Percentiles rank a stretch among this genome's conserved stretches.
Evolutionary conservation across 225 moss, liverwort and hornwort genomes (phyloP).

Genomic region (Climacium dendroides): DNA sequence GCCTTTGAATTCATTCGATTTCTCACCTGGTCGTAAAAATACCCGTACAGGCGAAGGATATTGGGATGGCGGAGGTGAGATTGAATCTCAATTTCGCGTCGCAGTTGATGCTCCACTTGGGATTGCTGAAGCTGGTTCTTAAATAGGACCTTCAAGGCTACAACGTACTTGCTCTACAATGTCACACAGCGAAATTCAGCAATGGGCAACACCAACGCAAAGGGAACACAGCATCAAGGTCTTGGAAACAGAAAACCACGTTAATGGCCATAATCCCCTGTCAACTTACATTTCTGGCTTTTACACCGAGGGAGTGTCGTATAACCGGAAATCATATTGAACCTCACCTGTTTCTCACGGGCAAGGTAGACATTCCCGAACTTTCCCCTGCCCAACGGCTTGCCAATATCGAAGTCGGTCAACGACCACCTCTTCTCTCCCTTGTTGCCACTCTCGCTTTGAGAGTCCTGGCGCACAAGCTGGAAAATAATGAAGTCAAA

Average conservation of each 20-base stretch:
- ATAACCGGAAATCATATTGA: too few relatives aligned
- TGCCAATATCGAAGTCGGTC: constrained; percentile 87
- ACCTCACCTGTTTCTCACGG: constrained; percentile 68
- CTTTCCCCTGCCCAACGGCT: constrained; percentile 85
- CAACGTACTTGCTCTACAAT: constrained; percentile 87
- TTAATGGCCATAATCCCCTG: too few relatives aligned
- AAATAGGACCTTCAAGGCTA: constrained; percentile 84
- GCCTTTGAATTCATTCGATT: neutral
- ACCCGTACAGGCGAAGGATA: constrained; percentile 95
- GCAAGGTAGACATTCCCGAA: constrained; percentile 96
- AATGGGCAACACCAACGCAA: too few relatives aligned
- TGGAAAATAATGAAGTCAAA: neutral
- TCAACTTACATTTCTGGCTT: too few relatives aligned
- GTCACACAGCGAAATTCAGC: neutral
- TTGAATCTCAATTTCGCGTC: constrained; percentile 96
- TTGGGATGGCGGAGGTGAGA: constrained; percentile 96
- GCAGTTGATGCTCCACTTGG: constrained; percentile 91
- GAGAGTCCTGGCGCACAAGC: constrained; percentile 4
- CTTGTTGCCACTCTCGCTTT: constrained; percentile 6
- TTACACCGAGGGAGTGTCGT: neutral
- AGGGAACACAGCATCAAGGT: neutral
- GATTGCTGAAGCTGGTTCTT: constrained; percentile 96
- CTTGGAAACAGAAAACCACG: too few relatives aligned
- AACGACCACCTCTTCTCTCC: constrained; percentile 81
- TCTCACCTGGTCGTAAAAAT: constrained; percentile 79